Evolutionary conservation across 768 basidiomycete genomes (phyloP).

Genomic region (Boletus sp.): DNA sequence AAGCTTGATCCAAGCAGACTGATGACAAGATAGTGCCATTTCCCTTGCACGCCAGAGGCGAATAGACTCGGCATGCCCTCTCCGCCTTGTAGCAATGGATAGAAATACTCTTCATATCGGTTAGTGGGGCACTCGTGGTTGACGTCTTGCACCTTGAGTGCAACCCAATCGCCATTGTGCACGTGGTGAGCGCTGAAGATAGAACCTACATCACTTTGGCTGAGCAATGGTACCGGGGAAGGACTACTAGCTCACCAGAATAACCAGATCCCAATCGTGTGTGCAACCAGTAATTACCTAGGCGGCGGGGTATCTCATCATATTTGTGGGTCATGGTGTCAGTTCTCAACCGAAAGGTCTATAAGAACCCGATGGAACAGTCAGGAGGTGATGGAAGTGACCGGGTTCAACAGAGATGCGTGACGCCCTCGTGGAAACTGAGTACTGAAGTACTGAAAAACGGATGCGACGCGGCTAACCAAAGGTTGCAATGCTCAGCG

Average conservation of each 20-base stretch:
- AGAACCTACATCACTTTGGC: constrained; percentile 46
- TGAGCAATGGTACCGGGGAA: not conserved
- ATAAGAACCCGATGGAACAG: not conserved
- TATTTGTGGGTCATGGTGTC: constrained; percentile 9
- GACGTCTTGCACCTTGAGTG: constrained; percentile 68
- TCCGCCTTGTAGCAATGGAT: constrained; percentile 68
- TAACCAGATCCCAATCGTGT: constrained; percentile 67
- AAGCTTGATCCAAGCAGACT: constrained; percentile 70
- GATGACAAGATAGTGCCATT: constrained; percentile 74
- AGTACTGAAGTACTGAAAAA: no score
- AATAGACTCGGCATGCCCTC: constrained; percentile 73
- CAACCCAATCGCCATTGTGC: constrained; percentile 56
- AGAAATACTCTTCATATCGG: constrained; percentile 63
- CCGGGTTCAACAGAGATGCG: not conserved
- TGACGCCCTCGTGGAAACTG: not conserved
- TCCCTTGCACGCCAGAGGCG: constrained; percentile 52
- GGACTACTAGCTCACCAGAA: constrained; percentile 47
- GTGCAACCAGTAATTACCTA: constrained; percentile 62
- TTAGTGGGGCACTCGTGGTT: constrained; percentile 78
- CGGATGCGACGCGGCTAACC: constrained; percentile 4
- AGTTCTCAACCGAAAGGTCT: not conserved
- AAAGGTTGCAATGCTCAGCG: not conserved
- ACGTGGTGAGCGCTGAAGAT: constrained; percentile 64
- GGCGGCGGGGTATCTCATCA: constrained; percentile 30
- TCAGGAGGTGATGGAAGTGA: not conserved